phyloP scores from a whole-genome alignment of 2,329 filamentous ascomycete genomes.

The Aspergillus texensis region DNA sequence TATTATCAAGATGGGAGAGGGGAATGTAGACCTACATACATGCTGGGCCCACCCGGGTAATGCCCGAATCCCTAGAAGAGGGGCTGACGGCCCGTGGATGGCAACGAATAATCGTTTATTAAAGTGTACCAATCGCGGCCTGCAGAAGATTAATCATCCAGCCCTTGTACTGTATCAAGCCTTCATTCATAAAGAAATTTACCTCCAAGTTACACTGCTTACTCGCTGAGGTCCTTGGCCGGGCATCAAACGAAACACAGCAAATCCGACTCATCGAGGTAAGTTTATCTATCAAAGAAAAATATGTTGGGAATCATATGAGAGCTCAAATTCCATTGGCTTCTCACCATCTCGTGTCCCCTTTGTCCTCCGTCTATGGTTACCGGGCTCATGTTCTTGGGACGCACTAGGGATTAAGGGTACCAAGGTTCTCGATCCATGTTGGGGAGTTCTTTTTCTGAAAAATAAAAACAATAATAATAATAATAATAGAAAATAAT shows the following conservation, averaged over 20 bases:
- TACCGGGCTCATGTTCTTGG: slow-evolving; percentile 12
- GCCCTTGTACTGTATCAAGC: not conserved
- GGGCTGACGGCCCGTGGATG: slow-evolving; percentile 27
- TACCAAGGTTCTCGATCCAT: slow-evolving; percentile 8
- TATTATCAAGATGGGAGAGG: no score
- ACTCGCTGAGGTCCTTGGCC: slow-evolving; percentile 4
- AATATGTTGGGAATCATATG: not conserved
- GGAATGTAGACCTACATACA: slow-evolving; percentile 1
- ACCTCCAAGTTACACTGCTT: slow-evolving; percentile 9
- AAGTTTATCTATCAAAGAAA: not conserved
- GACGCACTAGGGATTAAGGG: slow-evolving; percentile 13
- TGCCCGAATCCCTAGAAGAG: slow-evolving; percentile 23
- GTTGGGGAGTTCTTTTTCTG: not conserved
- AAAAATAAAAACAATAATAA: not conserved
- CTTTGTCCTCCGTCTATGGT: slow-evolving; percentile 7
- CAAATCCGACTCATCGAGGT: not conserved
- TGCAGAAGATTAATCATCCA: slow-evolving; percentile 20
- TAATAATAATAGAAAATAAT: not conserved
- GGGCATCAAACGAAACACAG: not conserved
- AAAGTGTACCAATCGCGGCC: slow-evolving; percentile 9
- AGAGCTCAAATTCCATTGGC: not conserved
- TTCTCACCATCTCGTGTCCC: not conserved
- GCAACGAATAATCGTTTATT: slow-evolving; percentile 14
- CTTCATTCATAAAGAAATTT: not conserved
- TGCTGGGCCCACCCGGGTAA: slow-evolving; percentile 25